Conservation (phyloP, 148 eudicot species). For the Fagopyrum tataricum region DNA sequence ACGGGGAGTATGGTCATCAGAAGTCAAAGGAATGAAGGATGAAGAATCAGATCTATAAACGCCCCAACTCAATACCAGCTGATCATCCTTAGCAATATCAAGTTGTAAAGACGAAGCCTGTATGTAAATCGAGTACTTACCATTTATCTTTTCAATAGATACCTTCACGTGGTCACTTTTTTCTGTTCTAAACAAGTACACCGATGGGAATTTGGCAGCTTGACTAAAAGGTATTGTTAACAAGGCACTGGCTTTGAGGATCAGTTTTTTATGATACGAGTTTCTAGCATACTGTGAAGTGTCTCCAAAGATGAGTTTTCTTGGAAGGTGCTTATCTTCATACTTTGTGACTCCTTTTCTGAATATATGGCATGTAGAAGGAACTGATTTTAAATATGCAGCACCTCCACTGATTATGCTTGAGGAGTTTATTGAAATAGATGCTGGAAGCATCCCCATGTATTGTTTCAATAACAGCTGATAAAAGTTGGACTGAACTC, state of each 20-base stretch:
- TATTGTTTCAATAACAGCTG: no score
- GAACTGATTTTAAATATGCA: background rate
- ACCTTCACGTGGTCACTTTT: constrained; percentile 64
- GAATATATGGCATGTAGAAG: background rate
- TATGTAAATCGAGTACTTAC: constrained; percentile 39
- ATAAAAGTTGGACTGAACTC: no score
- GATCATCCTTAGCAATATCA: constrained; percentile 19
- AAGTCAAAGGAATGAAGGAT: constrained; percentile 52
- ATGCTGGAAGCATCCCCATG: background rate
- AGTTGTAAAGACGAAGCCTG: constrained; percentile 41
- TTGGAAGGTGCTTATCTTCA: background rate
- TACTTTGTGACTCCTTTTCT: background rate
- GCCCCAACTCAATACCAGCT: constrained; percentile 68
- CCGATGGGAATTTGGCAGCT: constrained; percentile 29
- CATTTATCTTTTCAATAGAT: constrained; percentile 39
- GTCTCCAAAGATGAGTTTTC: background rate
- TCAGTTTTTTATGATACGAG: constrained; percentile 12
- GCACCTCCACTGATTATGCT: background rate
- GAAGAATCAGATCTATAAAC: constrained; percentile 66
- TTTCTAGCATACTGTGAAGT: no score
- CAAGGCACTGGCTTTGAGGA: constrained; percentile 27
- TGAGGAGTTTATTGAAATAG: background rate
- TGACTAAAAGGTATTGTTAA: constrained; percentile 31
- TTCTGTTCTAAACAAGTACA: constrained; percentile 54
- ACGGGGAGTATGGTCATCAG: constrained; percentile 20